Base-by-base conservation (phyloP, 2,329 filamentous ascomycete genomes). In the Ascochyta rabiei region DNA sequence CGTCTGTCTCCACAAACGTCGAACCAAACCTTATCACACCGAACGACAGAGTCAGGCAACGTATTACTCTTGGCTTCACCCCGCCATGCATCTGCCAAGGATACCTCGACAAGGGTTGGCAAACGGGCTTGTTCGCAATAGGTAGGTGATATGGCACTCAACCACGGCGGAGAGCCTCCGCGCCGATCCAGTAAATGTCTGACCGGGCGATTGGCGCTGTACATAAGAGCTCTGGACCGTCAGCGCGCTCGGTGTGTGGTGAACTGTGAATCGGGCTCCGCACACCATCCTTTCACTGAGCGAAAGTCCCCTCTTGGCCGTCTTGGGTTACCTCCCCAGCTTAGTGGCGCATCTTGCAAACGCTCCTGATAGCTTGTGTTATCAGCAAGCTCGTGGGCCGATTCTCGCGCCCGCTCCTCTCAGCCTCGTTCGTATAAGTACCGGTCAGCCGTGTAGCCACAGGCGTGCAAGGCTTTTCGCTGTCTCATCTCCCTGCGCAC, bases 121-220 rank as follows among this genome's bases (percentile, higher is more conserved):
- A 48, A 55, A 56, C 44, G 46, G 28, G 43, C 41, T 57, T 62
- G 55, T 51, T 56, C 57, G 42, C 37, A 61, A 48, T 34, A 54
- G 62, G 62, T 60, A 63, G 62, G 62, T 63, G 54, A 62, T 54
- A 62, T 56, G 44, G 35, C 31, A 10, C 48, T 47, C 45, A 37
- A 53, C 47, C 38, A 42, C 31, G 24, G 42, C 47, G 48, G 58
- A 51, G 58, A 53, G 57, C 56, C 50, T 52, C 53, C 48, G 48
- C 45, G 48, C 53, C 53, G 42, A 43, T 39, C 43, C 41, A 47
- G 53, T 50, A 28, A 59, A 57, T 40, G 47, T 58, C 51, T 48
- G 59, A 60, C 57, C 62, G 54, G 57, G 62, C 55, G 57, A 56
- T 60, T 61, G 62, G 64, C 60, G 58, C 62, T 48, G 41, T 55